Evolutionary conservation across 306 rosid species (phyloP).

Genomic region (Herpetospermum pedunculosum): DNA sequence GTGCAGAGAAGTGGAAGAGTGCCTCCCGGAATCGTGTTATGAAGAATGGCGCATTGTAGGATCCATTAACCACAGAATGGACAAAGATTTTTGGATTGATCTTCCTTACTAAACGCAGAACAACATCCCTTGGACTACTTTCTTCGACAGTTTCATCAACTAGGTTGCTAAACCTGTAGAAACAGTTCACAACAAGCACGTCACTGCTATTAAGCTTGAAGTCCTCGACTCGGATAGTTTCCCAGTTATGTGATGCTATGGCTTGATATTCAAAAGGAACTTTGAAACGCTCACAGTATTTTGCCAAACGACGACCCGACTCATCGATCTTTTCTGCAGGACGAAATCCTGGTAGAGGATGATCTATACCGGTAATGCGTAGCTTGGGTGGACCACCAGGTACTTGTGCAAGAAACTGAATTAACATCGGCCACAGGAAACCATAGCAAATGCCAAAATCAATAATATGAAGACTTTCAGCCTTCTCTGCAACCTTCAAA

Average conservation of each 20-base stretch:
- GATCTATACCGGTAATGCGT: slow-evolving; percentile 13
- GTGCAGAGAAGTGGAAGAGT: slow-evolving; percentile 16
- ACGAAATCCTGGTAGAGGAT: slow-evolving; percentile 13
- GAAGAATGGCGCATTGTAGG: slow-evolving; percentile 21
- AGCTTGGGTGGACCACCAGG: slow-evolving; percentile 15
- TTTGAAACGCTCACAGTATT: slow-evolving; percentile 2
- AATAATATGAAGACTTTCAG: slow-evolving; percentile 10
- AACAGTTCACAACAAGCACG: slow-evolving; percentile 13
- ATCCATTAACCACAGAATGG: slow-evolving; percentile 12
- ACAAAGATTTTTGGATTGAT: slow-evolving; percentile 17
- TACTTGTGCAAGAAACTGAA: slow-evolving; percentile 6
- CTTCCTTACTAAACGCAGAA: slow-evolving; percentile 12
- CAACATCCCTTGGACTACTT: slow-evolving; percentile 6
- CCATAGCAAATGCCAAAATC: slow-evolving; percentile 17
- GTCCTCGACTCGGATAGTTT: slow-evolving; percentile 12
- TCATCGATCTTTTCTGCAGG: slow-evolving; percentile 4
- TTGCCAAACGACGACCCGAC: slow-evolving; percentile 12
- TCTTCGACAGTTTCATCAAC: slow-evolving; percentile 17
- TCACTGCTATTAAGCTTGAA: slow-evolving; percentile 13
- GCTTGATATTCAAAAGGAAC: slow-evolving; percentile 19
- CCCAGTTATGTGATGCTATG: slow-evolving; percentile 16
- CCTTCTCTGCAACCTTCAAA: slow-evolving; percentile 9
- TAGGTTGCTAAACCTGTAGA: slow-evolving; percentile 1
- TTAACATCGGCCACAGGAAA: slow-evolving; percentile 13
- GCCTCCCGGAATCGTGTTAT: slow-evolving; percentile 18